These are phyloP conservation scores for Leishmania guyanensis DNA, from an alignment of 208 protist species.

Conservation along the genomic window DNA sequence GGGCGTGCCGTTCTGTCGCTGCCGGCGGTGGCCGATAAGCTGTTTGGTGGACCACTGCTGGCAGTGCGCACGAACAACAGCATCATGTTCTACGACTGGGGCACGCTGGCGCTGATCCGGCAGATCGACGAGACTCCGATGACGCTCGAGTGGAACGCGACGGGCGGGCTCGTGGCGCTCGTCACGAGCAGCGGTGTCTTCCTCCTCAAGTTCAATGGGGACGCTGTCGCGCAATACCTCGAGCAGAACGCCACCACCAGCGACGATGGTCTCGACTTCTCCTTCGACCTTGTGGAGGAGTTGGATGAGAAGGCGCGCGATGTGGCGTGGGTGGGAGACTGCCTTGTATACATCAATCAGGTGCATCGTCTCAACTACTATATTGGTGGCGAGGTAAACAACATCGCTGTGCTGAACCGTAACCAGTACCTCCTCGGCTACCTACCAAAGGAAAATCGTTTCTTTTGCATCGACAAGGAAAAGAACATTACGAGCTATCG, in stretches of 20 bases:
- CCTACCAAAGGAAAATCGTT: slow-evolving; percentile 93
- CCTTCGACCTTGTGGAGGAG: slow-evolving; percentile 96
- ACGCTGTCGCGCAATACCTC: slow-evolving; percentile 74
- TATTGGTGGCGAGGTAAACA: slow-evolving; percentile 95
- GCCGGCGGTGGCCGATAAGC: slow-evolving; percentile 44
- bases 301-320: slow-evolving; percentile 92
- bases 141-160: slow-evolving; percentile 93
- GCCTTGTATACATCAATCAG: slow-evolving; percentile 96
- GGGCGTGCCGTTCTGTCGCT: slow-evolving; percentile 88
- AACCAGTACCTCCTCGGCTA: slow-evolving; percentile 95
- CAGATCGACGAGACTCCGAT: slow-evolving; percentile 95
- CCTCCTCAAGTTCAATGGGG: slow-evolving; percentile 95
- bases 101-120: slow-evolving; percentile 86
- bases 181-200: slow-evolving; percentile 92
- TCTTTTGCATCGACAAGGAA: slow-evolving; percentile 97
- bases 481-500: slow-evolving; percentile 92
- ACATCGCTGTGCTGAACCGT: slow-evolving; percentile 91
- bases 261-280: slow-evolving; percentile 95
- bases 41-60: slow-evolving; percentile 93
- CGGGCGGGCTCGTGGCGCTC: slow-evolving; percentile 90
- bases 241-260: slow-evolving; percentile 51
- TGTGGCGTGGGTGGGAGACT: slow-evolving; percentile 97
- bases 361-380: slow-evolving; percentile 96
- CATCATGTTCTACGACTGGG: slow-evolving; percentile 98
- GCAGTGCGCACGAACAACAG: slow-evolving; percentile 73